A percentile compares a stretch with the other conserved stretches of the same genome.
Conservation (phyloP, 176 grass and related monocot species). For the Musa itinerans region DNA sequence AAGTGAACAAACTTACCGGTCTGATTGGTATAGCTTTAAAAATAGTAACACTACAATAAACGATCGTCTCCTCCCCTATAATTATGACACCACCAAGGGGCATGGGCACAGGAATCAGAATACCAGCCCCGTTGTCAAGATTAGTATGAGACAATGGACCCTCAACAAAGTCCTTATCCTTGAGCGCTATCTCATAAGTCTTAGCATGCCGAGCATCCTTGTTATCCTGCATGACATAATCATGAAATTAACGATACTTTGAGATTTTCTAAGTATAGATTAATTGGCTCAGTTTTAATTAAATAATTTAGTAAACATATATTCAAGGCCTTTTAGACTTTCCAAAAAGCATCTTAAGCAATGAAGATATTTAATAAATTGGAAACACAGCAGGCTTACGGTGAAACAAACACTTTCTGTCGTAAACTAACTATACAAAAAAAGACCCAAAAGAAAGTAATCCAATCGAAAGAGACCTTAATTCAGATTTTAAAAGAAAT, state of each 20-base stretch:
- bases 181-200: constrained; percentile 90
- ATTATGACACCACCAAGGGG: constrained; percentile 95
- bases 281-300: background rate
- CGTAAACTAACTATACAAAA: too few relatives aligned
- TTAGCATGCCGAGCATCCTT: constrained; percentile 96
- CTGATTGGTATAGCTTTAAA: constrained; percentile 99
- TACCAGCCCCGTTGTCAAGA: constrained; percentile 84
- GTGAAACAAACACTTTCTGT: too few relatives aligned
- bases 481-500: too few relatives aligned
- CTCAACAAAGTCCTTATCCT: constrained; percentile 95
- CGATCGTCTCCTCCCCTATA: constrained; percentile 89
- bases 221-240: constrained; percentile 53
- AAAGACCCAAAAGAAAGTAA: too few relatives aligned
- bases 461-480: too few relatives aligned
- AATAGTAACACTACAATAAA: constrained; percentile 78
- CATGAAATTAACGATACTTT: background rate
- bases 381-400: too few relatives aligned
- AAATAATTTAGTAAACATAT: background rate
- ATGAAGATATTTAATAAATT: too few relatives aligned
- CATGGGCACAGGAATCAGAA: constrained; percentile 82
- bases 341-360: background rate
- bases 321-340: background rate
- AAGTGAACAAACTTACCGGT: constrained; percentile 35
- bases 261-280: background rate
- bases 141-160: constrained; percentile 96